Evolutionary conservation across 441 rosid species (phyloP), one percentile per base, ranked within the genome.

Genomic region (Erysimum pusillum): DNA sequence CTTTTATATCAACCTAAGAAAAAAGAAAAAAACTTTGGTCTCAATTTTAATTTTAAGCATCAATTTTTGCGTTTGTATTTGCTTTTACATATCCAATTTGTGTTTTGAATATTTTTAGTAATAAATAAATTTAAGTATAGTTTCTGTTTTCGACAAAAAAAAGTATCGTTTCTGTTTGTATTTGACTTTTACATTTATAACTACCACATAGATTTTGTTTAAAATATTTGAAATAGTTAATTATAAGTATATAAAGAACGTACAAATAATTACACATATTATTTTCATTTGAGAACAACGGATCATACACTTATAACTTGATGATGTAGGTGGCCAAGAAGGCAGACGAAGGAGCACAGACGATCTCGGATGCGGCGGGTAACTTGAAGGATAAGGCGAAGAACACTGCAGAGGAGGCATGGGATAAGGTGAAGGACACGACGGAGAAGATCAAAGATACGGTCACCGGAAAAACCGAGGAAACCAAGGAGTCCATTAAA

Each of bases 371-470:
- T 17, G 60, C 25, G 0, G 82, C 89, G 0, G 68, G 80, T 17
- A 84, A 80, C 7, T 34, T 81, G 11, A 80, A 79, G 39, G 88
- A 92, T 79, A 92, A 85, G 80, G 92, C 87, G 7, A 85, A 90
- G 74, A 51, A 81, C 84, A 82, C 88, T 31, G 91, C 75, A 63
- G 78, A 83, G 11, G 88, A 82, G 1, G 90, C 90, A 0, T 86
- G 85, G 91, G 92, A 81, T 32, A 78, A 84, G 4, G 83, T 92
- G 0, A 89, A 85, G 79, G 92, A 80, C 38, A 85, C 92, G 0
- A 80, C 90, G 2, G 86, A 87, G 53, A 94, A 89, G 85, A 88
- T 90, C 13, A 91, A 88, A 79, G 91, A 45, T 82, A 87, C 75
- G 51, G 77, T 77, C 51, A 58, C 73, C 0, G 81, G 69, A 36